phyloP scores from a whole-genome alignment of 2,329 filamentous ascomycete species.

The Laburnicola sp. region DNA sequence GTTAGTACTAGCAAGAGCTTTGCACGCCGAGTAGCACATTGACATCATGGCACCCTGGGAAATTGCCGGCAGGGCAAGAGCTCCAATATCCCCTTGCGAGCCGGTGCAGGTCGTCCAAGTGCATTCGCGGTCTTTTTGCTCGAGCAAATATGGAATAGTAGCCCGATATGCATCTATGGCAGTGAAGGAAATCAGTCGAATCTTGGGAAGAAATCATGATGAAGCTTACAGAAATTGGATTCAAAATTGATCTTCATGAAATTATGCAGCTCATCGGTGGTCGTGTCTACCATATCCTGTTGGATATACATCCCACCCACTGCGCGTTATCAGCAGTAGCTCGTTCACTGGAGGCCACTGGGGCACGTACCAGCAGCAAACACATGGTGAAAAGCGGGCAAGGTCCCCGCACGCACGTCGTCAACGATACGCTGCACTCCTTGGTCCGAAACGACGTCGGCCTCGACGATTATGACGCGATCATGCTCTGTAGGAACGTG shows the following conservation, averaged over 20 bases:
- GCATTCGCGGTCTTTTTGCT: constrained; percentile 6
- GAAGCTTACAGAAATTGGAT: constrained; percentile 11
- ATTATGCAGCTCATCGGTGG: constrained; percentile 2
- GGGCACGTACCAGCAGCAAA: constrained; percentile 9
- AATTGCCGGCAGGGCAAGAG: constrained; percentile 5
- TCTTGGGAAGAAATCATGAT: not conserved
- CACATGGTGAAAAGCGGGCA: constrained; percentile 17
- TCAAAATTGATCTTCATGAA: constrained; percentile 7
- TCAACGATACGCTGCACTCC: constrained; percentile 12
- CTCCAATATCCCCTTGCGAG: constrained; percentile 7
- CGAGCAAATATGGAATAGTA: constrained; percentile 13
- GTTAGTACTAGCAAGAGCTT: constrained; percentile 36
- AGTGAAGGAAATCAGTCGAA: not conserved
- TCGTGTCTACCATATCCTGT: not conserved
- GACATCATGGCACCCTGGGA: constrained; percentile 46
- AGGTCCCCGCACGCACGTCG: constrained; percentile 5
- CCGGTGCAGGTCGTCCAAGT: constrained; percentile 14
- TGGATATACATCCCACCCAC: constrained; percentile 8
- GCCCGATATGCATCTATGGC: constrained; percentile 12
- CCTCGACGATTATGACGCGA: constrained; percentile 11
- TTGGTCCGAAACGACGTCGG: constrained; percentile 7
- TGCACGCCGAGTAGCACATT: constrained; percentile 35
- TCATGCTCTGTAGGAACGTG: constrained; percentile 2
- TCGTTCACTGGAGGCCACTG: no score
- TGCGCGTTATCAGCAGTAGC: not conserved